Evolutionary conservation across 805 yeast genomes (phyloP), one percentile per base, ranked within the genome.

Genomic region (Yarrowia alimentaria): DNA sequence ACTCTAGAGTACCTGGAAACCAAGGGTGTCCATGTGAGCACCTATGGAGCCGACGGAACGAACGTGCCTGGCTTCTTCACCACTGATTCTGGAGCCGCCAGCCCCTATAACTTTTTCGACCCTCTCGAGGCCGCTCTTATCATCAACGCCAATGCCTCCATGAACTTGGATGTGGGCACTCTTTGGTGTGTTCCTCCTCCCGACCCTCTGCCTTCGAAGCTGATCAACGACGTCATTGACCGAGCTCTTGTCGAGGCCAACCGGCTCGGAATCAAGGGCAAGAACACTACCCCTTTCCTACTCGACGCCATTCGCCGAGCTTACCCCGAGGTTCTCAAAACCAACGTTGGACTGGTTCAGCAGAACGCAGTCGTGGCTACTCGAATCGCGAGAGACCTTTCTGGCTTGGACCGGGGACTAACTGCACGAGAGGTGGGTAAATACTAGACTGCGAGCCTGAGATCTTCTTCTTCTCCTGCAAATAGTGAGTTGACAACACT

Each of bases 1-100:
- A 89, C 96, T 0, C 72, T 87, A 75, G 96, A 88, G 64, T 86
- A 82, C 61, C 70, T 88, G 49, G 96, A 88, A 64, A 88, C 96
- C 0, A 89, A 87, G 65, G 96, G 96, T 11, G 95, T 88, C 0
- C 83, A 83, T 58, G 95, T 88, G 7, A 77, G 83, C 5, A 88
- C 96, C 0, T 67, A 66, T 54, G 80, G 82, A 11, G 76, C 77
- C 6, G 58, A 57, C 10, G 78, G 79, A 0, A 66, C 76, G 3
- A 68, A 72, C 26, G 71, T 88, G 17, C 96, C 96, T 0, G 96
- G 96, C 0, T 88, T 88, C 59, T 88, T 83, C 64, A 76, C 85
- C 17, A 68, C 86, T 35, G 85, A 83, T 55, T 83, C 94, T 1
- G 90, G 91, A 1, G 77, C 81, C 11, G 17, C 57, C 42, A 83